These are phyloP conservation scores for Buxus sempervirens DNA, from an alignment of 164 flowering plant species.

Conservation along the genomic window DNA sequence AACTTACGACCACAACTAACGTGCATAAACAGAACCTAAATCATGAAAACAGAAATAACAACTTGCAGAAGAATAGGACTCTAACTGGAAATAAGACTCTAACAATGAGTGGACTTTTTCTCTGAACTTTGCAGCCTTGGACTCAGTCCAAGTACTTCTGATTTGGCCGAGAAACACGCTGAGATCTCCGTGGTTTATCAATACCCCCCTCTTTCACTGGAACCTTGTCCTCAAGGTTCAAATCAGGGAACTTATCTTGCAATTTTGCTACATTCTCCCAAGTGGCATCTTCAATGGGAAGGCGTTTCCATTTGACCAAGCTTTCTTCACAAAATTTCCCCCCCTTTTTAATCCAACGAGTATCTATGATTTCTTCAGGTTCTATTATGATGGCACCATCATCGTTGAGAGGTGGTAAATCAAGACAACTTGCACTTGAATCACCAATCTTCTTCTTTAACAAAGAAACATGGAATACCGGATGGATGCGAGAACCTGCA, in stretches of 20 bases:
- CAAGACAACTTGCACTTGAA: constrained; percentile 1
- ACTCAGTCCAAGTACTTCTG: constrained; percentile 12
- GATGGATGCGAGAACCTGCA: neutral
- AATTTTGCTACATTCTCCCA: too few relatives aligned
- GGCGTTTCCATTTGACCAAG: too few relatives aligned
- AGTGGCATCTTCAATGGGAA: too few relatives aligned
- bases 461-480: constrained; percentile 7
- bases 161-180: constrained; percentile 14
- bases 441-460: constrained; percentile 10
- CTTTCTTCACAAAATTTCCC: too few relatives aligned
- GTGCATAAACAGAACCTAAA: neutral
- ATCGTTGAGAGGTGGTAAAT: constrained; percentile 3
- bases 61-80: constrained; percentile 11
- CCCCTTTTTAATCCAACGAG: neutral
- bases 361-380: neutral
- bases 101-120: neutral
- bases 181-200: constrained; percentile 1
- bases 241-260: too few relatives aligned
- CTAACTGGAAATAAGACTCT: constrained; percentile 4
- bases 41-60: constrained; percentile 5
- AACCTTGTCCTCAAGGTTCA: too few relatives aligned
- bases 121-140: neutral
- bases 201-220: too few relatives aligned
- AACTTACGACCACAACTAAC: neutral
- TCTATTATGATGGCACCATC: constrained; percentile 5